These are phyloP conservation scores for Gonapodya prolifera DNA, from an alignment of 192 early-diverging fungal species.

Conservation along the genomic window DNA sequence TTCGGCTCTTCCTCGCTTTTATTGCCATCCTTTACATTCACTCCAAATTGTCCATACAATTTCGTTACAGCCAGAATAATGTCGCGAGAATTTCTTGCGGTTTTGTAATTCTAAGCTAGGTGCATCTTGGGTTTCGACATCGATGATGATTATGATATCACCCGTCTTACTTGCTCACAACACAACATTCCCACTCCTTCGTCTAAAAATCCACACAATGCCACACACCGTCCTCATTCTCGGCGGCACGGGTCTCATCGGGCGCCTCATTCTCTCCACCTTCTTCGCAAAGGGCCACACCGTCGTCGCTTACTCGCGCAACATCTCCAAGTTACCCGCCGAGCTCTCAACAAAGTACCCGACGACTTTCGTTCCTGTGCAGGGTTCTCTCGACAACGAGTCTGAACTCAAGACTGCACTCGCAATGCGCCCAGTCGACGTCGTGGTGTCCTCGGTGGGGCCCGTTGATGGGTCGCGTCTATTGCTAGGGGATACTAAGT, in stretches of 20 bases:
- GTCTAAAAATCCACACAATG: no score
- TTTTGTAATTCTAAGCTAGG: no score
- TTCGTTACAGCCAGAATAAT: no score
- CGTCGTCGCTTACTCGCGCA: background rate
- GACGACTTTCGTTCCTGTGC: background rate
- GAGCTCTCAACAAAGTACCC: background rate
- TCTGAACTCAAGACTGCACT: background rate
- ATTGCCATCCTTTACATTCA: no score
- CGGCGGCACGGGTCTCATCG: background rate
- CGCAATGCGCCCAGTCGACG: background rate
- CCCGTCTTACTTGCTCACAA: no score
- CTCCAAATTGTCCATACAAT: no score
- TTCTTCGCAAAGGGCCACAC: background rate
- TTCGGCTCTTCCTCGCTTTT: no score
- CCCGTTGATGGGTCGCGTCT: background rate
- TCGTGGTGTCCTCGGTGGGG: background rate
- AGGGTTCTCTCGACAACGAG: background rate
- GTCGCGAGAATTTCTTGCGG: no score
- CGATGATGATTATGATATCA: no score
- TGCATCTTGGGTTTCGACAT: no score
- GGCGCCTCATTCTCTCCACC: background rate
- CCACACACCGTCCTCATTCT: background rate
- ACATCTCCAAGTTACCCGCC: background rate
- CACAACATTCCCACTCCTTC: no score
- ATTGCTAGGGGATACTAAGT: background rate